Percentiles rank a stretch among this genome's conserved stretches.
Conservation (phyloP, 352 stramenopile genomes). For the Globisporangium parvum region DNA sequence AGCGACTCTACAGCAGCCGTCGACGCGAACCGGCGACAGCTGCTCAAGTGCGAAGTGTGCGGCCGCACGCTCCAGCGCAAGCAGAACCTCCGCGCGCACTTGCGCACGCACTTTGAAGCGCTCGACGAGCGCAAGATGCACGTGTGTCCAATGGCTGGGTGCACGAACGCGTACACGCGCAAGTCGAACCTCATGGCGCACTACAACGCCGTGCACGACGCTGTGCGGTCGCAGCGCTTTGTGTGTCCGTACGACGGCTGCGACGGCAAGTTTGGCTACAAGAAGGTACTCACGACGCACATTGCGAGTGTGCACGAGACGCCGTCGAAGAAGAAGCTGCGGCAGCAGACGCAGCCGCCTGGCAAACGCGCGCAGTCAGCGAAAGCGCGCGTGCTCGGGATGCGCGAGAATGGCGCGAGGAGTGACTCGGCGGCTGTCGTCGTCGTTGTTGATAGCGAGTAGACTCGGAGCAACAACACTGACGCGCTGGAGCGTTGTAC, state of each 20-base stretch:
- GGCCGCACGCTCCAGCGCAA: constrained; percentile 40
- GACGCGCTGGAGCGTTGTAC: no score
- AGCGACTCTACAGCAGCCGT: neutral
- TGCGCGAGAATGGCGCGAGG: neutral
- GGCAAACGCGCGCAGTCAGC: constrained; percentile 23
- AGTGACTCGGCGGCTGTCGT: neutral
- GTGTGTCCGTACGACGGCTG: constrained; percentile 54
- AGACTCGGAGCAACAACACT: no score
- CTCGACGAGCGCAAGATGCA: constrained; percentile 60
- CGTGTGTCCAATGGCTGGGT: constrained; percentile 49
- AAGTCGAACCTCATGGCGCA: constrained; percentile 73
- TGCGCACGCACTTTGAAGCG: constrained; percentile 57
- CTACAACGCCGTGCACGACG: constrained; percentile 64
- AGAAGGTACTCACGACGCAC: constrained; percentile 59
- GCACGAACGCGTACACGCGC: constrained; percentile 59
- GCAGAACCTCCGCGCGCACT: constrained; percentile 48
- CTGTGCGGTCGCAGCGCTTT: constrained; percentile 53
- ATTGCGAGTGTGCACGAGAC: constrained; percentile 57
- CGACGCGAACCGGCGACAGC: constrained; percentile 3
- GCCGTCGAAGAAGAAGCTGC: constrained; percentile 19
- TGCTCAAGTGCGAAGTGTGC: constrained; percentile 49
- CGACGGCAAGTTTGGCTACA: constrained; percentile 63
- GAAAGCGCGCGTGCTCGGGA: constrained; percentile 28
- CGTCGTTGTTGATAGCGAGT: no score
- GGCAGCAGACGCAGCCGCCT: constrained; percentile 20